Percentiles rank a stretch among this genome's conserved stretches.
Conservation (phyloP, 2,329 filamentous ascomycete genomes). For the Ascochyta pisi region DNA sequence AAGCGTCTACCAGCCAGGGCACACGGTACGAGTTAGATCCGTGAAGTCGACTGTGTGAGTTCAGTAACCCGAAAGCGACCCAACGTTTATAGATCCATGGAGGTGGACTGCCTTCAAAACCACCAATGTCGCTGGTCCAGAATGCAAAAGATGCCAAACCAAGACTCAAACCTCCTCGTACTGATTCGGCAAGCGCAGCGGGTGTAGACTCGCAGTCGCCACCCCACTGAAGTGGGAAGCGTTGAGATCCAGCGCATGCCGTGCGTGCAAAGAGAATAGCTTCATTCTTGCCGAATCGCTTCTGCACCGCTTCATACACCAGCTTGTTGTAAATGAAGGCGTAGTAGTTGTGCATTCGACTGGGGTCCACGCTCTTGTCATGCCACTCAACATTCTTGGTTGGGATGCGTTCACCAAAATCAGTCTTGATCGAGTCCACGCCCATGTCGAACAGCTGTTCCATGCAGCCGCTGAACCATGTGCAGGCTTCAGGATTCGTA, state of each 20-base stretch:
- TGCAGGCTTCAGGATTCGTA: constrained; percentile 71
- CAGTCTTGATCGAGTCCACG: constrained; percentile 76
- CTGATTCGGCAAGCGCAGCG: constrained; percentile 74
- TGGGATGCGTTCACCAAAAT: constrained; percentile 77
- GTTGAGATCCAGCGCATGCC: constrained; percentile 71
- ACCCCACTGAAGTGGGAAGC: constrained; percentile 71
- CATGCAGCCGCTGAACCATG: constrained; percentile 70
- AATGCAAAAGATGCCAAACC: constrained; percentile 70
- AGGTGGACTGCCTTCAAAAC: constrained; percentile 72
- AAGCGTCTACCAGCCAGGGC: constrained; percentile 74
- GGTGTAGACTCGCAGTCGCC: constrained; percentile 78
- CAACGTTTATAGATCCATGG: constrained; percentile 78
- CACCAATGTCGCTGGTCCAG: constrained; percentile 75
- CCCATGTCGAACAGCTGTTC: constrained; percentile 71
- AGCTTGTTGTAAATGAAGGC: constrained; percentile 75
- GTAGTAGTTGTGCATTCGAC: constrained; percentile 79
- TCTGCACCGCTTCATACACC: constrained; percentile 70
- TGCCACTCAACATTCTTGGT: constrained; percentile 70
- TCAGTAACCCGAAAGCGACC: constrained; percentile 77
- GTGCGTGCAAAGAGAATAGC: constrained; percentile 73
- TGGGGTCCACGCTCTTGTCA: constrained; percentile 65
- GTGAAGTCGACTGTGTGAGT: constrained; percentile 73
- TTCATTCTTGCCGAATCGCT: constrained; percentile 57
- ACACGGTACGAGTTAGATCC: constrained; percentile 74
- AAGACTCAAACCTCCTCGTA: constrained; percentile 70